Evolutionary conservation across 306 rosid species (phyloP).

Genomic region (Astragalus membranaceus): DNA sequence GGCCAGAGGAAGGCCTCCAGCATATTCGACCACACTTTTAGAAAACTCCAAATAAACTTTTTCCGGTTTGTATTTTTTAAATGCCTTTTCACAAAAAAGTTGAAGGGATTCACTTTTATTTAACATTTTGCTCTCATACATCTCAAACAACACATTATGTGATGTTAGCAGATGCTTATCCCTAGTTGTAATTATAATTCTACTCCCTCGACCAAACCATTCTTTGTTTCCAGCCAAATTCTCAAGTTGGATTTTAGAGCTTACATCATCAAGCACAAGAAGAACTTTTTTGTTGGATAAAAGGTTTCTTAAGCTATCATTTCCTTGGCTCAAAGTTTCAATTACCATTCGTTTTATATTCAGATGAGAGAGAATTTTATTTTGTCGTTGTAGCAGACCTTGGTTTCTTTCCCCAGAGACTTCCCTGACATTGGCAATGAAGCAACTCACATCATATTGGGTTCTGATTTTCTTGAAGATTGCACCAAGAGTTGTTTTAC

Average conservation of each 20-base stretch:
- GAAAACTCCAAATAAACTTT: background rate
- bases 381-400: background rate
- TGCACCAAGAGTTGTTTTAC: background rate
- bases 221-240: background rate
- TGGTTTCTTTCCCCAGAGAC: background rate
- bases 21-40: background rate
- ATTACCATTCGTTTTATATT: background rate
- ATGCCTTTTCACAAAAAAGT: background rate
- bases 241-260: background rate
- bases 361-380: background rate
- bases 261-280: background rate
- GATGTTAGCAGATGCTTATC: background rate
- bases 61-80: background rate
- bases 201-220: background rate
- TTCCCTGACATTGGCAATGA: background rate
- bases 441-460: background rate
- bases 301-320: background rate
- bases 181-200: background rate
- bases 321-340: background rate
- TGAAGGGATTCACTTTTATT: background rate
- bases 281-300: background rate
- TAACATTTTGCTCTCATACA: background rate
- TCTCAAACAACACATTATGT: background rate
- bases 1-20: conserved; percentile 17
- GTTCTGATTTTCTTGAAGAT: background rate